These are phyloP conservation scores for Pleurotus pulmonarius DNA, from an alignment of 768 basidiomycete species.

Conservation along the genomic window DNA sequence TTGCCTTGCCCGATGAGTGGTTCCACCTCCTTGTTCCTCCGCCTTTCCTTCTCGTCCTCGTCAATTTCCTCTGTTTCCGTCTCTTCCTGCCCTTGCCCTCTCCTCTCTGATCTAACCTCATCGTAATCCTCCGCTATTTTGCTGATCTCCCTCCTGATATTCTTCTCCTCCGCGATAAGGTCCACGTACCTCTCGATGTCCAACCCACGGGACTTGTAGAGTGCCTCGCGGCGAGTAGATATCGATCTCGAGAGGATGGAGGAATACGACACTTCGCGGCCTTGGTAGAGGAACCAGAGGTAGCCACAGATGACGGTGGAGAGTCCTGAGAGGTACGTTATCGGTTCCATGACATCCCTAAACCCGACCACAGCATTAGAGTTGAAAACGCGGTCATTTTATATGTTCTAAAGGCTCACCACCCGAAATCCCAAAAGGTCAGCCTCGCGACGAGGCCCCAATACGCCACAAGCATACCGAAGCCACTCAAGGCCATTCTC, in stretches of 20 bases:
- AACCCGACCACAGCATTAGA: too few species aligned
- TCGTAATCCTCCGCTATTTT: slow-evolving; percentile 64
- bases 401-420: slow-evolving; percentile 23
- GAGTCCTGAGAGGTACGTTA: slow-evolving; percentile 63
- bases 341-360: slow-evolving; percentile 68
- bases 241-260: slow-evolving; percentile 59
- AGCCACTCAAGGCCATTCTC: slow-evolving; percentile 53
- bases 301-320: slow-evolving; percentile 61
- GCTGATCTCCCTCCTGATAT: slow-evolving; percentile 47
- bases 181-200: slow-evolving; percentile 63
- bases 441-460: slow-evolving; percentile 63
- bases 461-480: slow-evolving; percentile 57
- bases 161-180: slow-evolving; percentile 43
- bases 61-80: slow-evolving; percentile 12
- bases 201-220: slow-evolving; percentile 55
- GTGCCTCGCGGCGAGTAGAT: slow-evolving; percentile 47
- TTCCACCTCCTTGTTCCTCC: not conserved
- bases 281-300: slow-evolving; percentile 60
- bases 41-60: slow-evolving; percentile 6
- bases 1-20: too few species aligned
- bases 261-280: slow-evolving; percentile 62
- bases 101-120: slow-evolving; percentile 24
- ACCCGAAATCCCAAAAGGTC: slow-evolving; percentile 61
- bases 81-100: slow-evolving; percentile 23
- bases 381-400: not conserved